Evolutionary conservation across 1,139 yeast genomes (phyloP).

Genomic region (Diutina rugosa): DNA sequence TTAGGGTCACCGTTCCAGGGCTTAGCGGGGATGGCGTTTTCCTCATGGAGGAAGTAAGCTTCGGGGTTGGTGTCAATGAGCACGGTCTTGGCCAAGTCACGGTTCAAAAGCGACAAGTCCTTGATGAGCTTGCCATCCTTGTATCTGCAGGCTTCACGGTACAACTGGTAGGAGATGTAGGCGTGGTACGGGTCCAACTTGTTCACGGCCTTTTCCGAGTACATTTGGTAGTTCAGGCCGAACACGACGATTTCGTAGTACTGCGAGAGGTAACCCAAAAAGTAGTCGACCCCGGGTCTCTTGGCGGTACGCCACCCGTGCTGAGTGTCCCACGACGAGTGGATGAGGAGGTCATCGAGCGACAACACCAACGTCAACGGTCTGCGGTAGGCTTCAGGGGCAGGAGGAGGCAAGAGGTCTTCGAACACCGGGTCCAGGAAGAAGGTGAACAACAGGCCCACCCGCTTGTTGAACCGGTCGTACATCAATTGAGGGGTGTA

Average conservation of each 20-base stretch:
- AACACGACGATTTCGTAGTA: constrained; percentile 92
- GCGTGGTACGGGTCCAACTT: constrained; percentile 92
- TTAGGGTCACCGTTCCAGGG: constrained; percentile 84
- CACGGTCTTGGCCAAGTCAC: constrained; percentile 75
- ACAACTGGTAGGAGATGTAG: constrained; percentile 73
- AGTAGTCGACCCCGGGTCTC: constrained; percentile 97
- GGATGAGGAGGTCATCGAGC: constrained; percentile 80
- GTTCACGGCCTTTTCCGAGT: constrained; percentile 72
- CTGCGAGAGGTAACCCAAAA: constrained; percentile 85
- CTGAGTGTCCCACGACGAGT: constrained; percentile 84
- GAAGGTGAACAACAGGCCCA: constrained; percentile 63
- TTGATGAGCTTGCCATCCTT: constrained; percentile 79
- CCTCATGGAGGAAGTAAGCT: constrained; percentile 74
- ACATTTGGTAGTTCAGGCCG: constrained; percentile 74
- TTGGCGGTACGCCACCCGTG: constrained; percentile 98
- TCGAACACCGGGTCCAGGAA: constrained; percentile 93
- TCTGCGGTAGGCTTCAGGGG: constrained; percentile 86
- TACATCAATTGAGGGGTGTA: constrained; percentile 54
- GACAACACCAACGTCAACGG: constrained; percentile 84
- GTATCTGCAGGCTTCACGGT: constrained; percentile 84
- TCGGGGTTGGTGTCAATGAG: constrained; percentile 70
- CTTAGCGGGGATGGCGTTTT: constrained; percentile 71
- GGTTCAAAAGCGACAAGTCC: constrained; percentile 79
- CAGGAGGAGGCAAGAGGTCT: constrained; percentile 75
- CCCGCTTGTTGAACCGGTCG: constrained; percentile 57